Percentiles rank a stretch among this genome's conserved stretches.
Evolutionary conservation across 345 rosid species (phyloP).

Genomic region (Alliaria petiolata): DNA sequence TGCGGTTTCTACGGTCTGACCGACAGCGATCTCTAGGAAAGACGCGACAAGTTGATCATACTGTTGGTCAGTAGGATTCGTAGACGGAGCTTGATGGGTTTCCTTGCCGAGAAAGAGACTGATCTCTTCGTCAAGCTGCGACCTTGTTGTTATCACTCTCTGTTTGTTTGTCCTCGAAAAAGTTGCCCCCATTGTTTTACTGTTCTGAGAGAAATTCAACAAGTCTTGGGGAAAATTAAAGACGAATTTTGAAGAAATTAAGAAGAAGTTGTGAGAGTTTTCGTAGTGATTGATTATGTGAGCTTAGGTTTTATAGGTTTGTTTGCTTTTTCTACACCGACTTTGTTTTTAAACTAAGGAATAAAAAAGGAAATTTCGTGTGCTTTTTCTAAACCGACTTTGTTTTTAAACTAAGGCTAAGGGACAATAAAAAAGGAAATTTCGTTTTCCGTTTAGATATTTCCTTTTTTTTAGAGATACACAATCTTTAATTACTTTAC

Average conservation of each 20-base stretch:
- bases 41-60: neutral
- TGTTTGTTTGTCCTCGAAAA: neutral
- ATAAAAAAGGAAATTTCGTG: no score
- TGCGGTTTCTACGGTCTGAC: slow-evolving; percentile 12
- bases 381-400: no score
- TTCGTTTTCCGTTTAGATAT: no score
- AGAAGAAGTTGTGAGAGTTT: neutral
- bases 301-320: neutral
- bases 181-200: neutral
- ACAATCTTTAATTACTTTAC: no score
- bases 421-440: no score
- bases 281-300: neutral
- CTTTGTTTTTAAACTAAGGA: neutral
- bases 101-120: neutral
- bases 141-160: neutral
- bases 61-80: neutral
- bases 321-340: neutral
- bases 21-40: slow-evolving; percentile 21
- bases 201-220: neutral
- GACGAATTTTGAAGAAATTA: neutral
- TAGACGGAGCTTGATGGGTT: neutral
- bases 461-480: no score
- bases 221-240: neutral
- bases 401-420: no score
- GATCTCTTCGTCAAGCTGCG: neutral